Percentiles rank a stretch among this genome's conserved stretches.
These are phyloP conservation scores for Colletotrichum kahawae DNA, from an alignment of 2,329 filamentous ascomycete genomes.

Conservation along the genomic window DNA sequence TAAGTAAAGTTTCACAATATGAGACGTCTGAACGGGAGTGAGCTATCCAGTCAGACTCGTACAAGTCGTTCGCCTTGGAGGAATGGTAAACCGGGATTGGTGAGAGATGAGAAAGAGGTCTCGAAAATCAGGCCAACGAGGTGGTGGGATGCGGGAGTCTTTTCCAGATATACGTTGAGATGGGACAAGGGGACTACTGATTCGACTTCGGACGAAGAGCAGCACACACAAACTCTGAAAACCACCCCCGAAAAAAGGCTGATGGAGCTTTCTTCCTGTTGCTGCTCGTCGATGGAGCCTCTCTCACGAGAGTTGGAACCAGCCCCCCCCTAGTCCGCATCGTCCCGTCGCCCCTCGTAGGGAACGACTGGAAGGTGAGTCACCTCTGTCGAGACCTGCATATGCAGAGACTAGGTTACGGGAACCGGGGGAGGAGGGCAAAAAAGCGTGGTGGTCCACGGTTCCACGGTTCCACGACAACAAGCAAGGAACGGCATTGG, in stretches of 20 bases:
- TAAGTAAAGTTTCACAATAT: neutral
- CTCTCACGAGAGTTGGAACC: neutral
- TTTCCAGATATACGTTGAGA: conserved; percentile 7
- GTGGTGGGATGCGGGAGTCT: neutral
- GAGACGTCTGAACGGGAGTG: neutral
- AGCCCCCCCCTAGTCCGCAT: conserved; percentile 9
- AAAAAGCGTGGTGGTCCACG: neutral
- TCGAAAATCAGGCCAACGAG: conserved; percentile 12
- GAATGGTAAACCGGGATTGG: neutral
- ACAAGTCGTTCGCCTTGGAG: neutral
- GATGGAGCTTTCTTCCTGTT: neutral
- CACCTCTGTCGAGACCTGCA: conserved; percentile 25
- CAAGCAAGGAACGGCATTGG: neutral
- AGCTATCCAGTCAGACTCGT: neutral
- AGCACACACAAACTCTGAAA: neutral
- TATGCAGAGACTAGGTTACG: conserved; percentile 14
- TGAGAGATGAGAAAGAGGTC: neutral
- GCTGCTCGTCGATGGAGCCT: neutral
- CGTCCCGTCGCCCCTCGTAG: conserved; percentile 18
- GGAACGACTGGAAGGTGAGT: conserved; percentile 30
- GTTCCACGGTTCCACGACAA: neutral
- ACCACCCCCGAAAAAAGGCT: neutral
- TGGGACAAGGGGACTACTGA: neutral
- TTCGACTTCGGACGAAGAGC: neutral
- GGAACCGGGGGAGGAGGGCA: neutral